These are phyloP conservation scores for Erythrophleum fordii DNA, from an alignment of 306 rosid species.

Conservation along the genomic window DNA sequence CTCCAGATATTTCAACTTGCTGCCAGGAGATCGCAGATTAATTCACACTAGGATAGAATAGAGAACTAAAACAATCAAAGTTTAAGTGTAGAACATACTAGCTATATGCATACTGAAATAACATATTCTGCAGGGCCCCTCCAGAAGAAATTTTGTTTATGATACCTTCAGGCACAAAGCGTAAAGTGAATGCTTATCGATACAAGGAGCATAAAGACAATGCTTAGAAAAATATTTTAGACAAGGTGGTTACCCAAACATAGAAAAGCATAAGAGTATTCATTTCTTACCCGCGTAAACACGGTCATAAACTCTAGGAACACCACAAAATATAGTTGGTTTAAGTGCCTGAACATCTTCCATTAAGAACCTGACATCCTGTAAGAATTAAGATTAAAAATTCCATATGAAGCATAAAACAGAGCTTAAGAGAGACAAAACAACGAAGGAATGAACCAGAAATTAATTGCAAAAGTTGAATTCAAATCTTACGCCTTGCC, in stretches of 20 bases:
- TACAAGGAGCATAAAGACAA: background rate
- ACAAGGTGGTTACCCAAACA: background rate
- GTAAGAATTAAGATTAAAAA: constrained; percentile 37
- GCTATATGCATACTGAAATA: constrained; percentile 86
- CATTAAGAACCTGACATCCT: constrained; percentile 87
- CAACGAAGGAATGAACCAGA: constrained; percentile 1
- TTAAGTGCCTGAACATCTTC: constrained; percentile 79
- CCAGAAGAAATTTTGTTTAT: constrained; percentile 72
- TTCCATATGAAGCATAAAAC: constrained; percentile 8
- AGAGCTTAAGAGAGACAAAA: background rate
- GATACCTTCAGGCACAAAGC: constrained; percentile 54
- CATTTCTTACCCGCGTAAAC: constrained; percentile 61
- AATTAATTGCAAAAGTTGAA: constrained; percentile 16
- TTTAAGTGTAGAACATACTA: constrained; percentile 53
- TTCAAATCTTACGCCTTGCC: constrained; percentile 84
- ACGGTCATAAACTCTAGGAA: constrained; percentile 89
- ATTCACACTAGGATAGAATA: constrained; percentile 27
- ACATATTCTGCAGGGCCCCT: constrained; percentile 61
- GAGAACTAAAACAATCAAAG: constrained; percentile 13
- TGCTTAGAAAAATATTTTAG: background rate
- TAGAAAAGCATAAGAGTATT: background rate
- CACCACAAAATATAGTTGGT: constrained; percentile 88
- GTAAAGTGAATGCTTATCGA: constrained; percentile 1
- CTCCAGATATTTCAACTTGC: constrained; percentile 86
- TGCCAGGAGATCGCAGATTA: constrained; percentile 50